Percentiles rank a stretch among this genome's conserved stretches.
phyloP scores from a whole-genome alignment of 2,329 filamentous ascomycete species.

The Curvularia spicifera region DNA sequence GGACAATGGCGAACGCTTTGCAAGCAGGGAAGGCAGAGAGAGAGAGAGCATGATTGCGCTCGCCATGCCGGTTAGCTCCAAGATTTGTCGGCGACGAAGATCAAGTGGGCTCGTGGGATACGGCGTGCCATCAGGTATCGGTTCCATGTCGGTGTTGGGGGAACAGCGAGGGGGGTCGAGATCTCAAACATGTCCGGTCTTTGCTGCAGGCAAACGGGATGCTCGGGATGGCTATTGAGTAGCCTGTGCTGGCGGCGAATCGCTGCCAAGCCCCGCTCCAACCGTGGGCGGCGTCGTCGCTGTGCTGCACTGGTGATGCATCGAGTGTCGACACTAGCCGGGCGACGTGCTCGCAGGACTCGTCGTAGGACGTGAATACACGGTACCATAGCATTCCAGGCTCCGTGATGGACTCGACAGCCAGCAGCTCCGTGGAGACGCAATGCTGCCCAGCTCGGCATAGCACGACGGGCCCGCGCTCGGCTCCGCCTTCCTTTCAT shows the following conservation, averaged over 20 bases:
- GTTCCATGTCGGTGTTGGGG: conserved; percentile 18
- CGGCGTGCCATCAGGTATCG: conserved; percentile 17
- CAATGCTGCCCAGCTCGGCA: conserved; percentile 25
- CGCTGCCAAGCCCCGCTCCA: conserved; percentile 15
- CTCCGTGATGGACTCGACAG: no score
- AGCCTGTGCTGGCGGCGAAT: conserved; percentile 10
- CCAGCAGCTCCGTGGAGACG: conserved; percentile 32
- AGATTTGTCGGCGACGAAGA: neutral
- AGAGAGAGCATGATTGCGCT: conserved; percentile 9
- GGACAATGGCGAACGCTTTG: conserved; percentile 8
- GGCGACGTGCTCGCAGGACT: neutral
- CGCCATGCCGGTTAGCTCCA: conserved; percentile 14
- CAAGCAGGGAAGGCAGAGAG: neutral
- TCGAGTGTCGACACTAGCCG: conserved; percentile 17
- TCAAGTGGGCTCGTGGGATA: conserved; percentile 6
- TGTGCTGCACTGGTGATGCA: conserved; percentile 21
- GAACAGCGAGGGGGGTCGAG: conserved; percentile 5
- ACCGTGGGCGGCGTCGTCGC: conserved; percentile 5
- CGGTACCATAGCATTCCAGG: no score
- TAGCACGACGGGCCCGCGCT: conserved; percentile 32
- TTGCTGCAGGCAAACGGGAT: conserved; percentile 18
- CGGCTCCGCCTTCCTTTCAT: conserved; percentile 33
- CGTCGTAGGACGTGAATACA: no score
- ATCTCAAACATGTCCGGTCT: conserved; percentile 23
- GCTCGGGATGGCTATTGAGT: conserved; percentile 15